These are phyloP conservation scores for Dactylellina drechsleri DNA, from an alignment of 2,329 filamentous ascomycete species.

Conservation along the genomic window DNA sequence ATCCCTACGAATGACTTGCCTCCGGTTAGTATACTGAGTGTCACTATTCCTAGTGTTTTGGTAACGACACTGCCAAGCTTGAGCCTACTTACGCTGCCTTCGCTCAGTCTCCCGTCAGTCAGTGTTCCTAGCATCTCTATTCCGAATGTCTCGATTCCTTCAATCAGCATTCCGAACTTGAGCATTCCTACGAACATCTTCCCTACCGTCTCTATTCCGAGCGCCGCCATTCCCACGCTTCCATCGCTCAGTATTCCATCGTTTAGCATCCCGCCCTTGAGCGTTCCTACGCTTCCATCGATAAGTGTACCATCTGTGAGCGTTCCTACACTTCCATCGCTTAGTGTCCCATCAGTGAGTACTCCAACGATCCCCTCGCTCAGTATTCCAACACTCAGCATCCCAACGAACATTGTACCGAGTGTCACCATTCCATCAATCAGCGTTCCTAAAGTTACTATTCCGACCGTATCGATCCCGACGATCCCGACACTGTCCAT, in stretches of 20 bases:
- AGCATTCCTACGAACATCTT: slow-evolving; percentile 8
- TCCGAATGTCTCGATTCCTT: not conserved
- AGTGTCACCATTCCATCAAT: slow-evolving; percentile 12
- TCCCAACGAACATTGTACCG: slow-evolving; percentile 1
- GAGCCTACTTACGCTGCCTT: not conserved
- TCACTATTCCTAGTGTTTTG: not conserved
- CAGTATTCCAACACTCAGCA: too few species aligned
- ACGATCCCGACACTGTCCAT: too few species aligned
- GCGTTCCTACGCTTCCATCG: too few species aligned
- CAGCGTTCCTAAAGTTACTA: slow-evolving; percentile 8
- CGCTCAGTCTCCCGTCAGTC: slow-evolving; percentile 11
- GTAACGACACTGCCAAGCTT: not conserved
- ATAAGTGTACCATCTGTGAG: too few species aligned
- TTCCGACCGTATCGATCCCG: slow-evolving; percentile 2
- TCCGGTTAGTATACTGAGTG: too few species aligned
- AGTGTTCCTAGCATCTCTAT: slow-evolving; percentile 2
- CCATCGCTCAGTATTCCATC: too few species aligned
- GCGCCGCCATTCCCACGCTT: not conserved
- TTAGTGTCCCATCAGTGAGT: too few species aligned
- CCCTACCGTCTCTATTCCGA: slow-evolving; percentile 9
- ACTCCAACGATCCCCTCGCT: too few species aligned
- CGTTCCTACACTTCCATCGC: too few species aligned
- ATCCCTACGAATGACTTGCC: too few species aligned
- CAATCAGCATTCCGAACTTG: not conserved
- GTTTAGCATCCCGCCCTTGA: too few species aligned